Percentiles rank a stretch among this genome's conserved stretches.
phyloP scores from a whole-genome alignment of 768 basidiomycete species.

The Phlegmacium glaucopus region DNA sequence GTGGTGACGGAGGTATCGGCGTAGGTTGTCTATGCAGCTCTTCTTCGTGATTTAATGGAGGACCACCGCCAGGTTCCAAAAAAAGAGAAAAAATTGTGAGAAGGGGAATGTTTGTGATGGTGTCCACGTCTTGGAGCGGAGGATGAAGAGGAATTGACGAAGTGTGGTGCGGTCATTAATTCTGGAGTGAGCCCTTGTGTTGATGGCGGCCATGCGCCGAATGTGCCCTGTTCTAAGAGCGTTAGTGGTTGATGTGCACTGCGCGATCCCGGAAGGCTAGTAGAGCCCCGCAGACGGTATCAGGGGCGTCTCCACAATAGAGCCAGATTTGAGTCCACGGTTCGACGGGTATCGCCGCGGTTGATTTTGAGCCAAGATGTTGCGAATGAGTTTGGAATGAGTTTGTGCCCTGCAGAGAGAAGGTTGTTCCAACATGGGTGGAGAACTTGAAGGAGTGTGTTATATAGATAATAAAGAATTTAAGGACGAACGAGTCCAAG shows the following conservation, averaged over 20 bases:
- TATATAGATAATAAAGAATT: too few relatives aligned
- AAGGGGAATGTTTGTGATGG: constrained; percentile 91
- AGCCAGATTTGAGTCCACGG: too few relatives aligned
- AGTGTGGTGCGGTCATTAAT: constrained; percentile 16
- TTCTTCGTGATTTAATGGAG: constrained; percentile 16
- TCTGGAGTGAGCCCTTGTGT: constrained; percentile 24
- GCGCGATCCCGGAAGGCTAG: constrained; percentile 38
- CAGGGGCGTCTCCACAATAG: constrained; percentile 45
- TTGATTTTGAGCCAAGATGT: too few relatives aligned
- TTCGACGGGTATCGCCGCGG: too few relatives aligned
- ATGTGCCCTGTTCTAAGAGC: constrained; percentile 50
- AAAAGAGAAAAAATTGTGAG: constrained; percentile 96
- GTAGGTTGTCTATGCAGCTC: constrained; percentile 57
- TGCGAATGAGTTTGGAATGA: too few relatives aligned
- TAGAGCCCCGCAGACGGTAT: constrained; percentile 40
- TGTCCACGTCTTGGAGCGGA: constrained; percentile 60
- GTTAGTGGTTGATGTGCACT: constrained; percentile 26
- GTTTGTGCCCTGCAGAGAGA: too few relatives aligned
- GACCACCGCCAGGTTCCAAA: constrained; percentile 66
- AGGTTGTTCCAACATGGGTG: too few relatives aligned
- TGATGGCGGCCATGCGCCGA: constrained; percentile 53
- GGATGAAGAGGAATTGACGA: constrained; percentile 20
- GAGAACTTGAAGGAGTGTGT: too few relatives aligned
- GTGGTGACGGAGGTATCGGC: constrained; percentile 61
- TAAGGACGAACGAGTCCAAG: too few relatives aligned